Conservation (phyloP, 306 rosid genomes). For the Cajanus cajan region DNA sequence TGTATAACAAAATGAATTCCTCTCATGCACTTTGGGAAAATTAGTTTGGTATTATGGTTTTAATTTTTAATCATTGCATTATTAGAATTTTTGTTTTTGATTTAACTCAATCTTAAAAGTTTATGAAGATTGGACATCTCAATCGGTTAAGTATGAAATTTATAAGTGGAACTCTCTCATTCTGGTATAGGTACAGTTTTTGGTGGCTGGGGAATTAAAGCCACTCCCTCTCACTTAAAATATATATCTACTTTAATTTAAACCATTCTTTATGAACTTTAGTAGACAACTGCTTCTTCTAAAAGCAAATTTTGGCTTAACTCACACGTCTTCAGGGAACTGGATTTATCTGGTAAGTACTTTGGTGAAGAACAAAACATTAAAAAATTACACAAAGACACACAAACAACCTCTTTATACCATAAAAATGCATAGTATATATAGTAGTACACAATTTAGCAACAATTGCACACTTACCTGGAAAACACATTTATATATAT, state of each 20-base stretch:
- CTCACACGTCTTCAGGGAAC: conserved; percentile 53
- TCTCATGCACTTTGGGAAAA: no score
- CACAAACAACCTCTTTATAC: neutral
- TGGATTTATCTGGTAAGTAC: conserved; percentile 44
- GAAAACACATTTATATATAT: conserved; percentile 43
- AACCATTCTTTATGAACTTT: conserved; percentile 42
- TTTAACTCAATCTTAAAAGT: no score
- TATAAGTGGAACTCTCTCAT: no score
- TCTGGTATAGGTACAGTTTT: no score
- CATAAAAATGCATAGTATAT: neutral
- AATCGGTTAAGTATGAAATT: no score
- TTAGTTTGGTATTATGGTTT: no score
- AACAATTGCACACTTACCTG: conserved; percentile 43
- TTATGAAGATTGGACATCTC: no score
- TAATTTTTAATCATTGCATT: no score
- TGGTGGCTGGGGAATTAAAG: no score
- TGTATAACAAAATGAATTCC: no score
- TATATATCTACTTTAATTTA: conserved; percentile 27
- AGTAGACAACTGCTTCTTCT: conserved; percentile 51
- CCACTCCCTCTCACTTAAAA: conserved; percentile 18
- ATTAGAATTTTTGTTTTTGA: no score
- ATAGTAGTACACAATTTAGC: conserved; percentile 15
- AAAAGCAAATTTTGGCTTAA: conserved; percentile 52
- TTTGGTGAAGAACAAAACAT: conserved; percentile 6
- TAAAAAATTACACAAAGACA: conserved; percentile 12